phyloP scores from a whole-genome alignment of 805 yeast genomes.

The Cyberlindnera sargentensis region DNA sequence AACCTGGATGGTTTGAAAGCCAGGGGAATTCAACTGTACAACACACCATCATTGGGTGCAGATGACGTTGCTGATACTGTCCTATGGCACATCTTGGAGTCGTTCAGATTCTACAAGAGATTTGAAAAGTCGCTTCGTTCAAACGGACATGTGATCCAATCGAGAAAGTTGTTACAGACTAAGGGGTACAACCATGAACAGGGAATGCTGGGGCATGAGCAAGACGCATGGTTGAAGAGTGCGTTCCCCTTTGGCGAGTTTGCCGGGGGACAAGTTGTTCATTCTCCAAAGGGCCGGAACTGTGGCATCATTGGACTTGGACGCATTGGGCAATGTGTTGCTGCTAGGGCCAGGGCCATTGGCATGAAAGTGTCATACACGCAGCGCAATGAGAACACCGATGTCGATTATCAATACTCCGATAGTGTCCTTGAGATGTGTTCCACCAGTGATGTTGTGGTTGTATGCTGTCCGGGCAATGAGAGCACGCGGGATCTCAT shows the following conservation, averaged over 20 bases:
- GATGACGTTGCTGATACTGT: constrained; percentile 63
- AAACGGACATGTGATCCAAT: constrained; percentile 31
- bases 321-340: constrained; percentile 50
- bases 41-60: constrained; percentile 40
- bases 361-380: constrained; percentile 57
- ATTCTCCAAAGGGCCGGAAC: constrained; percentile 39
- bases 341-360: constrained; percentile 38
- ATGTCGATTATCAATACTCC: constrained; percentile 28
- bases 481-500: constrained; percentile 44
- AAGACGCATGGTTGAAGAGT: constrained; percentile 11
- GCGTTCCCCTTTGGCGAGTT: constrained; percentile 33
- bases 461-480: constrained; percentile 52
- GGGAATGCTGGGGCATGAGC: constrained; percentile 28
- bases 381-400: constrained; percentile 37
- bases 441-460: constrained; percentile 41
- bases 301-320: constrained; percentile 58
- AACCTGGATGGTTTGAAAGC: constrained; percentile 35
- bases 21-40: constrained; percentile 38
- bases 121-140: constrained; percentile 27
- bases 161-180: constrained; percentile 32
- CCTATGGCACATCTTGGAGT: constrained; percentile 45
- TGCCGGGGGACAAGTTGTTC: constrained; percentile 28
- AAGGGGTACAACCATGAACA: constrained; percentile 17
- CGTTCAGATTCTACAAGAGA: constrained; percentile 44
- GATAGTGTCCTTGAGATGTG: constrained; percentile 28